Conservation (phyloP, 2,329 filamentous ascomycete genomes). For the Hypoxylon sp. region DNA sequence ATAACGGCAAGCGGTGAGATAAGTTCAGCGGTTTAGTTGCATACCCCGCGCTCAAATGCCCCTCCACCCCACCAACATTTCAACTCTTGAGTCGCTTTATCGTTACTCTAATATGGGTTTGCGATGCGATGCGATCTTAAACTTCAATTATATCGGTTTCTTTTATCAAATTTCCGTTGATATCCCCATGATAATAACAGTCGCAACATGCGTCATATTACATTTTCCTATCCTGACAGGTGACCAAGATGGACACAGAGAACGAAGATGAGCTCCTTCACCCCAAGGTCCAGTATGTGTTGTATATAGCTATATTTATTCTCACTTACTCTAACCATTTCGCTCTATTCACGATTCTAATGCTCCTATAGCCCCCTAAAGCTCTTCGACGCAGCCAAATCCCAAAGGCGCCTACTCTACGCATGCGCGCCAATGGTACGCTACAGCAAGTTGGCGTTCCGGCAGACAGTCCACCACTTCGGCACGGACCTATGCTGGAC, state of each 20-base stretch:
- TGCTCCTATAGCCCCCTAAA: slow-evolving; percentile 62
- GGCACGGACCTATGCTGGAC: slow-evolving; percentile 78
- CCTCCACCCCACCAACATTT: slow-evolving; percentile 35
- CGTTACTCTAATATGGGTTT: neutral
- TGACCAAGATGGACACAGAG: slow-evolving; percentile 47
- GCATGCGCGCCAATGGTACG: slow-evolving; percentile 63
- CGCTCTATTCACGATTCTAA: neutral
- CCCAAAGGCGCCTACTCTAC: slow-evolving; percentile 60
- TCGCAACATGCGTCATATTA: slow-evolving; percentile 4
- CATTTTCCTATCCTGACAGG: slow-evolving; percentile 9
- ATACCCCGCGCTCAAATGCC: slow-evolving; percentile 22
- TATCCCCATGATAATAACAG: neutral
- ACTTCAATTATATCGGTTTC: neutral
- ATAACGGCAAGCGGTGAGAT: slow-evolving; percentile 22
- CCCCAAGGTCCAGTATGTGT: slow-evolving; percentile 48
- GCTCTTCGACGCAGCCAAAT: slow-evolving; percentile 61
- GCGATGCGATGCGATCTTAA: slow-evolving; percentile 2
- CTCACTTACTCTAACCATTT: neutral
- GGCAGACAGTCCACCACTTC: slow-evolving; percentile 76
- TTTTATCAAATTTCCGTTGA: neutral
- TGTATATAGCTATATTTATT: neutral
- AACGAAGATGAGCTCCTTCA: slow-evolving; percentile 39
- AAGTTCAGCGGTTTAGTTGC: slow-evolving; percentile 20
- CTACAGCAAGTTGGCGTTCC: slow-evolving; percentile 71
- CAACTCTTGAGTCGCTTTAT: neutral